Conservation (phyloP, 306 rosid species). For the Vigna angularis region DNA sequence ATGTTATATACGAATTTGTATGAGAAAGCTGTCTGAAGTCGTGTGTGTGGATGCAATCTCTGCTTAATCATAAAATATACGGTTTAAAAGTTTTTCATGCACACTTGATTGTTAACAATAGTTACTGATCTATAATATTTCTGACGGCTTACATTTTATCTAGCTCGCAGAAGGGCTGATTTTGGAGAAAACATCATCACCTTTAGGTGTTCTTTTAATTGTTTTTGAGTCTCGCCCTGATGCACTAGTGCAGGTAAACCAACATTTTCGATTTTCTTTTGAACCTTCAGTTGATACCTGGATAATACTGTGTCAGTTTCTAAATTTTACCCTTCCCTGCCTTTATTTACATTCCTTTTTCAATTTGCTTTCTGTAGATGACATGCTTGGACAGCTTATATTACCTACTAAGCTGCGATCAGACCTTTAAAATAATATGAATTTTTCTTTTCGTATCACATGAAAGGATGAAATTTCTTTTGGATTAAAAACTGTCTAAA, state of each 20-base stretch:
- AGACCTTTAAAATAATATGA: constrained; percentile 18
- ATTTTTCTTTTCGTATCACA: constrained; percentile 27
- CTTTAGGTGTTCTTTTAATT: constrained; percentile 92
- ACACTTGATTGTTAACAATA: constrained; percentile 20
- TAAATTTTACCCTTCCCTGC: not conserved
- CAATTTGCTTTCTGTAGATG: constrained; percentile 29
- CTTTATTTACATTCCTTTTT: not conserved
- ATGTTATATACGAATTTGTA: constrained; percentile 32
- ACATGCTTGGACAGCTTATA: constrained; percentile 19
- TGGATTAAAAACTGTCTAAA: not conserved
- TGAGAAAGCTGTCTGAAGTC: constrained; percentile 2
- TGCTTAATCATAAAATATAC: constrained; percentile 15
- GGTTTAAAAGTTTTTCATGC: constrained; percentile 24
- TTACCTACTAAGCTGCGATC: constrained; percentile 13
- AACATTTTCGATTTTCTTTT: constrained; percentile 7
- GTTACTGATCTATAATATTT: constrained; percentile 40
- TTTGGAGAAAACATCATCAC: constrained; percentile 94
- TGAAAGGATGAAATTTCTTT: not conserved
- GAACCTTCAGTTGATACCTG: not conserved
- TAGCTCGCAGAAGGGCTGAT: constrained; percentile 94
- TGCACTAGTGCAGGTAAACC: constrained; percentile 87
- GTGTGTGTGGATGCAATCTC: constrained; percentile 7
- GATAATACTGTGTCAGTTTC: not conserved
- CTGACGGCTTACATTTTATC: constrained; percentile 43
- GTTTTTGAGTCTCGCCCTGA: constrained; percentile 99